A percentile compares a stretch with the other conserved stretches of the same genome.
These are phyloP conservation scores for Hyphopichia burtonii DNA, from an alignment of 1,139 yeast genomes.

Conservation along the genomic window DNA sequence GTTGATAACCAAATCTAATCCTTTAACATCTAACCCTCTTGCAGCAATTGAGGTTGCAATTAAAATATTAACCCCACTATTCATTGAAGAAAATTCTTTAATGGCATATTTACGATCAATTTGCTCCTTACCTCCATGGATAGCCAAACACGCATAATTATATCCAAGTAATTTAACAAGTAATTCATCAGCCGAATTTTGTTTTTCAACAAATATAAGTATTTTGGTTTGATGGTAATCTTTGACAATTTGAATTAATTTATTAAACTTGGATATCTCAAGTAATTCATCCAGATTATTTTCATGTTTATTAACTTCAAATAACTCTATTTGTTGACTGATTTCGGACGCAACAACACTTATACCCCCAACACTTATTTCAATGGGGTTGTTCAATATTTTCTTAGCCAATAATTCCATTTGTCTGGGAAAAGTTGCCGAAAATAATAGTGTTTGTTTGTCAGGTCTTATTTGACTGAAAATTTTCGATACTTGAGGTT, in stretches of 20 bases:
- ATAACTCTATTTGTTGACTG: conserved; percentile 65
- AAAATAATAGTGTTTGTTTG: conserved; percentile 86
- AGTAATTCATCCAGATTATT: conserved; percentile 24
- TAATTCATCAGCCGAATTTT: conserved; percentile 74
- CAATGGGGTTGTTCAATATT: conserved; percentile 62
- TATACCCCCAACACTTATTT: conserved; percentile 78
- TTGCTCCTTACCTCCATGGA: conserved; percentile 95
- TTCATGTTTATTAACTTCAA: conserved; percentile 21
- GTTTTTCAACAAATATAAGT: conserved; percentile 84
- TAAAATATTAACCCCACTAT: conserved; percentile 59
- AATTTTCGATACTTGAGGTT: conserved; percentile 89
- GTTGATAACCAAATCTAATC: conserved; percentile 74
- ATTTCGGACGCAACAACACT: conserved; percentile 85
- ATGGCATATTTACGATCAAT: conserved; percentile 78
- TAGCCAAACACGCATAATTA: conserved; percentile 61
- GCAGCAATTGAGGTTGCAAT: conserved; percentile 95
- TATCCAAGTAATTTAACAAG: conserved; percentile 54
- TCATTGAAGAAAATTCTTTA: conserved; percentile 56
- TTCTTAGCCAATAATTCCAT: conserved; percentile 74
- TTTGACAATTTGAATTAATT: conserved; percentile 55
- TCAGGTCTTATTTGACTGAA: conserved; percentile 80
- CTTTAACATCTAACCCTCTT: conserved; percentile 89
- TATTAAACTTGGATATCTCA: conserved; percentile 47
- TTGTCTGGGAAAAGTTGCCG: conserved; percentile 89
- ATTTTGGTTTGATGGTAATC: conserved; percentile 45